Evolutionary conservation across 176 grass and related monocot genomes (phyloP).

Genomic region (Musa itinerans): DNA sequence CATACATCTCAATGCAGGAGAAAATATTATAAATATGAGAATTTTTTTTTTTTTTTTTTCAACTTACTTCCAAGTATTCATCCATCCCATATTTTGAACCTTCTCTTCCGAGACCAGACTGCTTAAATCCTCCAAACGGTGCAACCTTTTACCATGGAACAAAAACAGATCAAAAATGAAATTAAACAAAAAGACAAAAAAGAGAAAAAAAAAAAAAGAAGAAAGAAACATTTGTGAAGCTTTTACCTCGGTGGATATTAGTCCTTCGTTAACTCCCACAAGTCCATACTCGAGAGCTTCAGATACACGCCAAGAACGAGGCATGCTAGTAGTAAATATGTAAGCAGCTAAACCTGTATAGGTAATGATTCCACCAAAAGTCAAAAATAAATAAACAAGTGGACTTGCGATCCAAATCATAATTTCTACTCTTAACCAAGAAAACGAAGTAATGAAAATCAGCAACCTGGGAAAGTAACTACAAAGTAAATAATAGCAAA

Average conservation of each 20-base stretch:
- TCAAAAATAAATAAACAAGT: not conserved
- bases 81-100: constrained; percentile 92
- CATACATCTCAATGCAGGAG: not conserved
- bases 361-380: not conserved
- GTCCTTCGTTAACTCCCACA: constrained; percentile 85
- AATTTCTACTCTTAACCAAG: too few relatives aligned
- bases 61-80: constrained; percentile 76
- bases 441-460: not conserved
- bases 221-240: not conserved
- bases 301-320: constrained; percentile 84
- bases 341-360: constrained; percentile 80
- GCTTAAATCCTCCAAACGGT: constrained; percentile 85
- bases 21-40: not conserved
- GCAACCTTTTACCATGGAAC: constrained; percentile 50
- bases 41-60: not conserved
- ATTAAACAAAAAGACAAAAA: not conserved
- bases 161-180: not conserved
- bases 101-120: constrained; percentile 87
- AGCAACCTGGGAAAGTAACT: not conserved
- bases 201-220: not conserved
- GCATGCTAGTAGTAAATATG: constrained; percentile 83
- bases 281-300: constrained; percentile 92
- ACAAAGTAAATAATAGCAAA: not conserved
- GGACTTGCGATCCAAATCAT: too few relatives aligned
- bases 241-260: constrained; percentile 82